Percentiles rank a stretch among this genome's conserved stretches.
These are phyloP conservation scores for Nakazawaea molendinolei DNA, from an alignment of 805 yeast species.

Conservation along the genomic window DNA sequence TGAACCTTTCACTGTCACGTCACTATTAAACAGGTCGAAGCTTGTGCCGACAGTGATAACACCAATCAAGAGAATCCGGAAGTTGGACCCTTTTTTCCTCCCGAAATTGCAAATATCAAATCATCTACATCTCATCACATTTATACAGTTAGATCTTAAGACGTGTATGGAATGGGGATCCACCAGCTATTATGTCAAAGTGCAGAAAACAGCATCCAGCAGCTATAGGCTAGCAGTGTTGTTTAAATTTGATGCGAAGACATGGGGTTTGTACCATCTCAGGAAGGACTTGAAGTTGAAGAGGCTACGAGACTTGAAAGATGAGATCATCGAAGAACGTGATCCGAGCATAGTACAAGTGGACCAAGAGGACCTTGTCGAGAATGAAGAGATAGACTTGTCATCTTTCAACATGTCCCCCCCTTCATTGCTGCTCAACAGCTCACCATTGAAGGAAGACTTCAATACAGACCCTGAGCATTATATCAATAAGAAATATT, in stretches of 20 bases:
- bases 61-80: constrained; percentile 3
- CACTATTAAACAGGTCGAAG: constrained; percentile 3
- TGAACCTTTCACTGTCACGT: constrained; percentile 1
- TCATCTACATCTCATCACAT: background rate
- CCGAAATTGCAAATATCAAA: constrained; percentile 1
- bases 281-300: constrained; percentile 9
- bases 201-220: constrained; percentile 2
- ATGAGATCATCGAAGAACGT: constrained; percentile 2
- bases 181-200: constrained; percentile 9
- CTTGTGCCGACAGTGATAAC: constrained; percentile 1
- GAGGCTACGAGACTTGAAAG: constrained; percentile 2
- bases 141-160: constrained; percentile 1
- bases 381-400: constrained; percentile 1
- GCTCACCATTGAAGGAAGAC: constrained; percentile 2
- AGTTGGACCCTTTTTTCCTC: constrained; percentile 1
- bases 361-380: background rate
- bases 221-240: constrained; percentile 7
- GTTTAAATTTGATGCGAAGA: background rate
- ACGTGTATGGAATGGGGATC: constrained; percentile 6
- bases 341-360: background rate
- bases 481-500: constrained; percentile 8
- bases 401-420: constrained; percentile 9
- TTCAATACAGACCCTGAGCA: constrained; percentile 1
- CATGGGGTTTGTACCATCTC: constrained; percentile 7
- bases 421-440: background rate